Base-by-base conservation (phyloP, 768 basidiomycete species). In the Lactarius indigo region DNA sequence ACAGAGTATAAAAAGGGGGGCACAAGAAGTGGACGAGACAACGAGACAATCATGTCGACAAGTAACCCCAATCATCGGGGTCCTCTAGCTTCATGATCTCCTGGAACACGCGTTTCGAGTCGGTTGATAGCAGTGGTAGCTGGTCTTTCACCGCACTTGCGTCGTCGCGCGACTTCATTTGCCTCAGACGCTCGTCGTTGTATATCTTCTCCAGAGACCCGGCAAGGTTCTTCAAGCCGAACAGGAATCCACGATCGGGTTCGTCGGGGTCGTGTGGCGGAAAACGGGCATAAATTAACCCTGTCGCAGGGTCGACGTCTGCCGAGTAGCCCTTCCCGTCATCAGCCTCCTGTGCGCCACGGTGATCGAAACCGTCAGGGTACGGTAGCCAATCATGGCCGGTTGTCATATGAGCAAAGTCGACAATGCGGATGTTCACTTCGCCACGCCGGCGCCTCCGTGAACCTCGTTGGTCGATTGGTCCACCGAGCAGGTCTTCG, bases 351-450 rank as follows among this genome's bases (percentile, higher is more conserved):
- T 79, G 75, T 17, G 80, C 74, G 35, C 75, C 72, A 50, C 72
- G 66, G 41, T 76, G 78, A 65, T 79, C 80, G 41, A 79, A 75
- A 26, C 81, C 76, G 3, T 82, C 77, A 2, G 88, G 84, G 73
- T 84, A 83, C 13, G 88, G 83, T 52, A 91, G 77, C 85, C 93
- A 98, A 76, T 99, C 97, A 28, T 83, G 83, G 15, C 97, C 97
- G 1, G 96, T 98, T 10, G 95, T 98, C 60, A 97, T 98, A 74
- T 98, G 96, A 15, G 96, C 97, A 78, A 99, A 99, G 78, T 99
- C 97, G 63, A 99, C 97, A 60, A 99, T 87, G 41, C 96, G 93
- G 68, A 99, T 91, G 74, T 92, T 94, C 66, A 98, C 85, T 75
- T 97, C 96, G 37, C 97, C 97, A 28, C 92, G 81, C 74, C 88